A percentile compares a stretch with the other conserved stretches of the same genome.
Conservation (phyloP, 805 yeast species). For the Saccharomycopsis amapae region DNA sequence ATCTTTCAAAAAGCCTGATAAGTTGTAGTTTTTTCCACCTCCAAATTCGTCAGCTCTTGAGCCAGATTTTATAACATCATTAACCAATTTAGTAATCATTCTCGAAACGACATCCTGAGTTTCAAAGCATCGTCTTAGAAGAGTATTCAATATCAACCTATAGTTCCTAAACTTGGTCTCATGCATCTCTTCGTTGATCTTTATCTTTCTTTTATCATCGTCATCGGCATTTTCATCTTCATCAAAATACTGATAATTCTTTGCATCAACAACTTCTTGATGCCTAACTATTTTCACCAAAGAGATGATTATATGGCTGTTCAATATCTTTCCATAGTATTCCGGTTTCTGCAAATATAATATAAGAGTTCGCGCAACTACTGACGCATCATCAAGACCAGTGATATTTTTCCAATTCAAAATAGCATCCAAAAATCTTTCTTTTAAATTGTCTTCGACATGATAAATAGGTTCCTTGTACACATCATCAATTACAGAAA, state of each 20-base stretch:
- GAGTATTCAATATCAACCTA: slow-evolving; percentile 43
- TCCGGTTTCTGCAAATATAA: slow-evolving; percentile 43
- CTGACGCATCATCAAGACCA: slow-evolving; percentile 41
- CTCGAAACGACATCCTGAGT: slow-evolving; percentile 41
- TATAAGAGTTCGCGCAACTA: slow-evolving; percentile 48
- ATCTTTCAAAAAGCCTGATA: slow-evolving; percentile 42
- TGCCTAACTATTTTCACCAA: slow-evolving; percentile 38
- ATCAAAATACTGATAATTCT: background rate
- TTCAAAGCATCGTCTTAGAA: slow-evolving; percentile 69
- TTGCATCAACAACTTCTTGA: slow-evolving; percentile 25
- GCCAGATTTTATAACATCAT: slow-evolving; percentile 23
- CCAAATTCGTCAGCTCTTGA: slow-evolving; percentile 7
- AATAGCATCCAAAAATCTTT: slow-evolving; percentile 1
- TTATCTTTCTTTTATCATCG: background rate
- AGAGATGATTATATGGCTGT: slow-evolving; percentile 40
- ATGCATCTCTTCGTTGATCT: background rate
- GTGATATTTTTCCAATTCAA: slow-evolving; percentile 29
- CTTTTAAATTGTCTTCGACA: background rate
- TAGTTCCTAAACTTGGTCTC: slow-evolving; percentile 24
- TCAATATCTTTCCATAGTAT: slow-evolving; percentile 35
- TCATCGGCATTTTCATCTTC: background rate
- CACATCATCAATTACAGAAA: background rate
- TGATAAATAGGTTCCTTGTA: background rate
- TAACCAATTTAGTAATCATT: slow-evolving; percentile 45
- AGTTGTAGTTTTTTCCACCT: slow-evolving; percentile 27